Percentiles rank a stretch among this genome's conserved stretches.
These are phyloP conservation scores for Grigorovia jiainica DNA, from an alignment of 805 yeast species.

Conservation along the genomic window DNA sequence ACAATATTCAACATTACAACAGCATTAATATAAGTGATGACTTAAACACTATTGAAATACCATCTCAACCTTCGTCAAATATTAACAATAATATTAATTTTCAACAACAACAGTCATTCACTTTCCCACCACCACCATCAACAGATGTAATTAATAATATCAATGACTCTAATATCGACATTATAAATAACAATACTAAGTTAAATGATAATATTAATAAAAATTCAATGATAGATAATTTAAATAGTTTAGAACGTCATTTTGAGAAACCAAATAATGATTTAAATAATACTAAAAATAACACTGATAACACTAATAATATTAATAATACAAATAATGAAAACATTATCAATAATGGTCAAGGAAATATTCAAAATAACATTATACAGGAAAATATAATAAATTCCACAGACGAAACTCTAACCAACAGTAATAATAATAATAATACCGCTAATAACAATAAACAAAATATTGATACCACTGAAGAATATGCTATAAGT, in stretches of 20 bases:
- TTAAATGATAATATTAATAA: no score
- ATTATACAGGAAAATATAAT: no score
- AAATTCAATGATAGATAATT: no score
- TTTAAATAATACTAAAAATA: neutral
- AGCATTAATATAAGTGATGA: no score
- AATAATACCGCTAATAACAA: neutral
- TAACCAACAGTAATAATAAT: neutral
- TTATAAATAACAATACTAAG: neutral
- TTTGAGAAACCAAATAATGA: no score
- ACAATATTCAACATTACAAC: no score
- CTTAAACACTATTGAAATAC: neutral
- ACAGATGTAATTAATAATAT: neutral
- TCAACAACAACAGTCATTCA: neutral
- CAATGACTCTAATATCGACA: neutral
- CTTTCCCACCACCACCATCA: neutral
- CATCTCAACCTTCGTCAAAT: neutral
- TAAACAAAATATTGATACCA: neutral
- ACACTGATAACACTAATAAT: neutral
- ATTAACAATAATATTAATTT: neutral
- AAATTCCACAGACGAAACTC: no score
- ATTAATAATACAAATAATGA: neutral
- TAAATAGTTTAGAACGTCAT: no score
- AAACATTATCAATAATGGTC: neutral
- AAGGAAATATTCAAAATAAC: no score
- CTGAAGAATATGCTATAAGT: conserved; percentile 16